Conservation (phyloP, 1,284 basidiomycete species). For the Trichosporon ovoides region DNA sequence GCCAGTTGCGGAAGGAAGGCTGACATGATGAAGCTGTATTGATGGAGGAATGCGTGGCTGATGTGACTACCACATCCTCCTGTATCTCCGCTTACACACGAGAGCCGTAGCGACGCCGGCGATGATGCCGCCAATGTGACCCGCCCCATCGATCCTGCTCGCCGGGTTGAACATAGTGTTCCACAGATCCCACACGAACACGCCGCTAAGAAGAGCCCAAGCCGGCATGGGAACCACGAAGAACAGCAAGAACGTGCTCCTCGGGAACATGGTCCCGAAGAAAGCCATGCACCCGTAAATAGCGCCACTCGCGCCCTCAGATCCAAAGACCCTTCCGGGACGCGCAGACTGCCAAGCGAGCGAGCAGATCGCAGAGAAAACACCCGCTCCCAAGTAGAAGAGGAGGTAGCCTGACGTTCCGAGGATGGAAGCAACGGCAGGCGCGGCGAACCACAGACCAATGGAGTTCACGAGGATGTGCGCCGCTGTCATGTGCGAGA, state of each 20-base stretch:
- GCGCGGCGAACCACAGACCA: conserved; percentile 73
- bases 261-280: conserved; percentile 66
- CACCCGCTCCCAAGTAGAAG: conserved; percentile 69
- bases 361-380: conserved; percentile 59
- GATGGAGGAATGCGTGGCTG: not conserved
- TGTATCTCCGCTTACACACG: not conserved
- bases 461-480: conserved; percentile 77
- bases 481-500: conserved; percentile 61
- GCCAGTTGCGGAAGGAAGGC: too few relatives aligned
- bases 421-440: conserved; percentile 61
- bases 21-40: too few relatives aligned
- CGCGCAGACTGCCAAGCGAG: conserved; percentile 54
- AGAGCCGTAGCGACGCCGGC: conserved; percentile 61
- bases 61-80: not conserved
- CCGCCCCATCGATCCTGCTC: conserved; percentile 59
- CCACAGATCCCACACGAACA: conserved; percentile 55
- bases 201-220: conserved; percentile 67
- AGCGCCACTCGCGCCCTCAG: conserved; percentile 57
- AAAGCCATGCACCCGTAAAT: conserved; percentile 54
- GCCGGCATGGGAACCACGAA: conserved; percentile 78
- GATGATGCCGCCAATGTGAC: conserved; percentile 71
- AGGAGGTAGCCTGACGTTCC: conserved; percentile 66
- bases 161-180: conserved; percentile 10
- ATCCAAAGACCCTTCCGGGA: not conserved
- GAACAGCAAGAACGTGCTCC: conserved; percentile 67